Evolutionary conservation across 2,329 filamentous ascomycete species (phyloP).

Genomic region (Exophiala viscosa): DNA sequence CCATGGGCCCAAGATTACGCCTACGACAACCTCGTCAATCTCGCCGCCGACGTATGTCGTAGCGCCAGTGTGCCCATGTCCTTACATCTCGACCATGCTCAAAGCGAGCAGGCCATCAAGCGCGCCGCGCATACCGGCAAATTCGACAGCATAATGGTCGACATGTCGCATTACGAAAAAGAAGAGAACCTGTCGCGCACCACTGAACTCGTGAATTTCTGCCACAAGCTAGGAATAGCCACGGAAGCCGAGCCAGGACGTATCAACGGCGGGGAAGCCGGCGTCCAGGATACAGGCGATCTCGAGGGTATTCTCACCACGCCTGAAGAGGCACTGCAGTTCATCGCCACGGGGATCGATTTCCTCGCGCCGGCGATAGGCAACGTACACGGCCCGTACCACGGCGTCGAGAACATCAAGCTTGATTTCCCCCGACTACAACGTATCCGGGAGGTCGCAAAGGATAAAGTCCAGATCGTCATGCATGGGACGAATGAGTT

Average conservation of each 20-base stretch:
- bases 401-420: constrained; percentile 33
- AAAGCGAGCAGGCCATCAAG: constrained; percentile 60
- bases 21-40: constrained; percentile 52
- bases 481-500: constrained; percentile 59
- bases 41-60: constrained; percentile 55
- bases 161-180: constrained; percentile 70
- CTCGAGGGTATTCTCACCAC: constrained; percentile 64
- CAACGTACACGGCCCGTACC: constrained; percentile 72
- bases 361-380: constrained; percentile 72
- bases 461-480: constrained; percentile 50
- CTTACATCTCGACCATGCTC: constrained; percentile 65
- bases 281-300: constrained; percentile 64
- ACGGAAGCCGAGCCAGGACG: constrained; percentile 69
- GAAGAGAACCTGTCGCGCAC: constrained; percentile 66
- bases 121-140: constrained; percentile 56
- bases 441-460: constrained; percentile 48
- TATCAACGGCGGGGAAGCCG: constrained; percentile 72
- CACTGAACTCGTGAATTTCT: constrained; percentile 59
- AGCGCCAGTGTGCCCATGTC: constrained; percentile 57
- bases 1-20: constrained; percentile 70
- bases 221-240: constrained; percentile 62
- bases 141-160: constrained; percentile 70
- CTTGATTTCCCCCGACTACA: constrained; percentile 41
- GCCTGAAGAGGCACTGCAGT: constrained; percentile 65
- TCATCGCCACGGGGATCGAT: constrained; percentile 68